Evolutionary conservation across 768 basidiomycete genomes (phyloP).

Genomic region (Leccinum subgranulosum): DNA sequence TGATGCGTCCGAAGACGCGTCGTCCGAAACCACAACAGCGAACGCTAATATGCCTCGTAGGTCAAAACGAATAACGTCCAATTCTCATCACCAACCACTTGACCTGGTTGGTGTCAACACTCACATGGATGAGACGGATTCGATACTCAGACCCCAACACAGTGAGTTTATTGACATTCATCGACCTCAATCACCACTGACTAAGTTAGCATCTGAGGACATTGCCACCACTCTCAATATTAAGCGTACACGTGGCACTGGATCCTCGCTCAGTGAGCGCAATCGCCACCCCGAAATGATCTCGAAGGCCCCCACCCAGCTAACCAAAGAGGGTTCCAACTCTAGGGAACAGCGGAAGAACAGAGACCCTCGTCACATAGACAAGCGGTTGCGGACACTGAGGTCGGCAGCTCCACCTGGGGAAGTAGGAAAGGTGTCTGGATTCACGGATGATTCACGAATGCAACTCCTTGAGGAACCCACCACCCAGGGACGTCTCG

Average conservation of each 20-base stretch:
- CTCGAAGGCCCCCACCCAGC: background rate
- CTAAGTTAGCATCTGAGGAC: background rate
- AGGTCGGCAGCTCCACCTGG: background rate
- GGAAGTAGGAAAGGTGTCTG: background rate
- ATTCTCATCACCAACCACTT: background rate
- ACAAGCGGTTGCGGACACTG: conserved; percentile 14
- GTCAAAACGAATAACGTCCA: conserved; percentile 11
- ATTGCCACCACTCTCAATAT: background rate
- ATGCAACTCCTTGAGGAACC: background rate
- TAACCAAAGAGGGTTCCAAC: background rate
- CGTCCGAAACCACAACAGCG: background rate
- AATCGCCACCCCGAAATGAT: background rate
- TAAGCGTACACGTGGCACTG: background rate
- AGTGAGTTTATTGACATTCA: background rate
- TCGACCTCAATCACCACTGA: background rate
- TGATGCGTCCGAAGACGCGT: conserved; percentile 23
- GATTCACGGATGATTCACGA: background rate
- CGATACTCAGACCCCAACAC: background rate
- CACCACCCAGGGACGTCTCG: background rate
- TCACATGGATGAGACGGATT: background rate
- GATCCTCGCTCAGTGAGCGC: background rate
- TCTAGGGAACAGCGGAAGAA: background rate
- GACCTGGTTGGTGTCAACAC: background rate
- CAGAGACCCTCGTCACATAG: background rate
- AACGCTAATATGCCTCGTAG: conserved; percentile 5